Conservation (phyloP, 495 filamentous ascomycete species). For the Lindgomyces ingoldianus region DNA sequence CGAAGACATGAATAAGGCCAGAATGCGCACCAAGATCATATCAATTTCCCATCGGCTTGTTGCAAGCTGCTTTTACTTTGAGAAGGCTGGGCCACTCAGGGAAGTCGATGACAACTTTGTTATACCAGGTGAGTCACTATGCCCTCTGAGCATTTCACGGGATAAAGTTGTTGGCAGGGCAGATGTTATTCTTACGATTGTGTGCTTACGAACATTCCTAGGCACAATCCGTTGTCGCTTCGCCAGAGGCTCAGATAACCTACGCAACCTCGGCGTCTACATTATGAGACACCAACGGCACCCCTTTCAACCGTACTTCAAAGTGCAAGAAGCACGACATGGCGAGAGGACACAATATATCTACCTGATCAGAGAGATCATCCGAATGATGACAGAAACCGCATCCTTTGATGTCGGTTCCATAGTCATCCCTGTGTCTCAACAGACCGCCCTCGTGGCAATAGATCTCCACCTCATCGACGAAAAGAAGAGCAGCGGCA, state of each 20-base stretch:
- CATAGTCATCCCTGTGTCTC: constrained; percentile 5
- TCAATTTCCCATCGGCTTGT: neutral
- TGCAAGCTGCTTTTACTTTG: constrained; percentile 10
- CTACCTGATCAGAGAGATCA: neutral
- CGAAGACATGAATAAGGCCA: neutral
- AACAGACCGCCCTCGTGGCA: neutral
- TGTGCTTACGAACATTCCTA: neutral
- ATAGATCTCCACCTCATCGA: constrained; percentile 7
- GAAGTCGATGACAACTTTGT: constrained; percentile 6
- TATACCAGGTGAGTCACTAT: neutral
- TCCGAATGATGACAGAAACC: constrained; percentile 2
- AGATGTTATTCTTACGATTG: too few relatives aligned
- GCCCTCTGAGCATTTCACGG: too few relatives aligned
- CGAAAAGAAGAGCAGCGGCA: constrained; percentile 1
- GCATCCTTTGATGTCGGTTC: constrained; percentile 8
- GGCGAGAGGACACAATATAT: neutral
- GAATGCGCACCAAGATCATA: neutral
- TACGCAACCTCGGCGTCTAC: constrained; percentile 4
- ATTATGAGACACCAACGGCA: constrained; percentile 5
- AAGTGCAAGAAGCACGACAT: neutral
- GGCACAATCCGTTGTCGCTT: constrained; percentile 19
- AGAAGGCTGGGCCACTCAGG: neutral
- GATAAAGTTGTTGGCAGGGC: too few relatives aligned
- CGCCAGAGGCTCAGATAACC: constrained; percentile 2
- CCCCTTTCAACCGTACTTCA: constrained; percentile 19